Conservation (phyloP, 2,329 filamentous ascomycete species). For the Aspergillus fijiensis region DNA sequence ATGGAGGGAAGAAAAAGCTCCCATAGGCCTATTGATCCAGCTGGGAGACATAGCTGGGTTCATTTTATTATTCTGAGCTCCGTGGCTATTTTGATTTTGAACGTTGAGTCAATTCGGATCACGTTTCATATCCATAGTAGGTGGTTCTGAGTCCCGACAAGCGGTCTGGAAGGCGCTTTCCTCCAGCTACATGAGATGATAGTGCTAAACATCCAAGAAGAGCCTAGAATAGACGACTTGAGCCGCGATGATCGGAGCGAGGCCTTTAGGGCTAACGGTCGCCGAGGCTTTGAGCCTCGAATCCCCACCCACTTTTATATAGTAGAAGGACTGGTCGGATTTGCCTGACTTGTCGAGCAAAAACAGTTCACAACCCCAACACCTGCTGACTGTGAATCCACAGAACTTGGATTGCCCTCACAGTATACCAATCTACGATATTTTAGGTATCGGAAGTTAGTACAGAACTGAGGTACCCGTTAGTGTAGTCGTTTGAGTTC, state of each 20-base stretch:
- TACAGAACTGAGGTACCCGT: no score
- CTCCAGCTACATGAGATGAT: slow-evolving; percentile 6
- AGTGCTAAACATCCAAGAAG: neutral
- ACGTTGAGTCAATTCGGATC: neutral
- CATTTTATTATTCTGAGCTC: neutral
- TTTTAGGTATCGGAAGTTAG: neutral
- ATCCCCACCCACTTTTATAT: neutral
- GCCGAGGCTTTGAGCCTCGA: neutral
- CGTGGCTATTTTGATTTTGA: neutral
- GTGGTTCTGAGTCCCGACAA: neutral
- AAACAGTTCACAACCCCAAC: neutral
- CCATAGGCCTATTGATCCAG: neutral
- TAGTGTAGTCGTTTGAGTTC: neutral
- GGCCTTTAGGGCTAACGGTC: neutral
- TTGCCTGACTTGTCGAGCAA: neutral
- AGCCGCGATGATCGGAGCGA: slow-evolving; percentile 14
- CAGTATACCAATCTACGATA: neutral
- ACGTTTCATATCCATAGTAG: slow-evolving; percentile 3
- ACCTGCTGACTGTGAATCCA: neutral
- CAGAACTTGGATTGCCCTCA: neutral
- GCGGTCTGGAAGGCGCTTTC: slow-evolving; percentile 11
- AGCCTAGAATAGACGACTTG: slow-evolving; percentile 1
- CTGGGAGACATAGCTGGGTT: neutral
- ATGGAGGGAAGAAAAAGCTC: neutral
- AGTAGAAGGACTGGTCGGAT: neutral